Evolutionary conservation across 768 basidiomycete genomes (phyloP).

Genomic region (Pulveroboletus sp.): DNA sequence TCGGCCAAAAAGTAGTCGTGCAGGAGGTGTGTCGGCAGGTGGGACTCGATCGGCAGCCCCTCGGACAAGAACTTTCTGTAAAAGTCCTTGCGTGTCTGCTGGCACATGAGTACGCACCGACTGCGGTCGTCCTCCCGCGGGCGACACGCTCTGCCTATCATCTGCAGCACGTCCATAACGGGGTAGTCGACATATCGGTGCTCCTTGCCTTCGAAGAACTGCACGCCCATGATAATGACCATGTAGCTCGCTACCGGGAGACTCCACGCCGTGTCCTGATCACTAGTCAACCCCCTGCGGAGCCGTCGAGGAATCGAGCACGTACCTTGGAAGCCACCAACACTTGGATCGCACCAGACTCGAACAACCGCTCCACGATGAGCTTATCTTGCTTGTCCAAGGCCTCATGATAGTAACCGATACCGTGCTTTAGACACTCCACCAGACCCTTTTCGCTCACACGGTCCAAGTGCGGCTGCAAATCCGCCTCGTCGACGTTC

Average conservation of each 20-base stretch:
- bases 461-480: conserved; percentile 86
- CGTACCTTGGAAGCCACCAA: conserved; percentile 88
- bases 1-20: conserved; percentile 99
- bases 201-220: conserved; percentile 93
- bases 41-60: conserved; percentile 96
- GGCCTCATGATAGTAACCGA: conserved; percentile 96
- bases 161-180: conserved; percentile 96
- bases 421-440: conserved; percentile 83
- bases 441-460: conserved; percentile 69
- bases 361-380: conserved; percentile 89
- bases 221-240: conserved; percentile 99
- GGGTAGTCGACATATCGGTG: conserved; percentile 98
- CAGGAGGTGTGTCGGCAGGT: conserved; percentile 81
- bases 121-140: conserved; percentile 85
- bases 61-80: conserved; percentile 98
- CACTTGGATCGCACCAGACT: conserved; percentile 92
- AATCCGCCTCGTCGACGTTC: conserved; percentile 77
- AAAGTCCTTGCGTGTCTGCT: conserved; percentile 96
- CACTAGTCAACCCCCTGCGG: neutral
- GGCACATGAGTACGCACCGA: conserved; percentile 95
- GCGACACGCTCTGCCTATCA: conserved; percentile 98
- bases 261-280: conserved; percentile 92
- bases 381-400: conserved; percentile 88
- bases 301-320: neutral
- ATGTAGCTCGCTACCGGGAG: conserved; percentile 92